These are phyloP conservation scores for Kodamaea arcana DNA, from an alignment of 1,139 yeast species.

Conservation along the genomic window DNA sequence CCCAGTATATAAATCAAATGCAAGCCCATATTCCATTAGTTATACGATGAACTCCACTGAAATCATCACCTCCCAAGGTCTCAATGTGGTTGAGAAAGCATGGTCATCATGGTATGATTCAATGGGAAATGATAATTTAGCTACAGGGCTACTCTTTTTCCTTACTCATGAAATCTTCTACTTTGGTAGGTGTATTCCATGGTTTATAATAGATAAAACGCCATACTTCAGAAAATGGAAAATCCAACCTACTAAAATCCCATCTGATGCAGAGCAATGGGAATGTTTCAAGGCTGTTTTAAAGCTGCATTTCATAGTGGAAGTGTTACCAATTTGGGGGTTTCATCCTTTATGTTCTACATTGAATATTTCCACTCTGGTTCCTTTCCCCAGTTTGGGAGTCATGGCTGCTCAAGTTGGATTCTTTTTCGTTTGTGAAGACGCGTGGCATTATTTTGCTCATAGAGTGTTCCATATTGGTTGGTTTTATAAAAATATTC, in stretches of 20 bases:
- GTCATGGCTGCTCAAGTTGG: conserved; percentile 62
- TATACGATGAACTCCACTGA: not conserved
- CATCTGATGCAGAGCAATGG: conserved; percentile 80
- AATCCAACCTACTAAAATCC: conserved; percentile 76
- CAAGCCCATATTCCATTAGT: not conserved
- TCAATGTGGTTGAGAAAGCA: conserved; percentile 48
- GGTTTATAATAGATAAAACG: conserved; percentile 73
- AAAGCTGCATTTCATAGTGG: conserved; percentile 81
- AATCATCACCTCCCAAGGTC: conserved; percentile 1
- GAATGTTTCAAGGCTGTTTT: conserved; percentile 83
- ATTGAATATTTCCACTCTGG: conserved; percentile 69
- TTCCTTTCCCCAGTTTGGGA: conserved; percentile 72
- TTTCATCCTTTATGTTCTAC: conserved; percentile 85
- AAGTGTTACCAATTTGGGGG: conserved; percentile 93
- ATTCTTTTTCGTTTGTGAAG: conserved; percentile 79
- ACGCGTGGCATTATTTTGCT: conserved; percentile 94
- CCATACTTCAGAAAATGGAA: conserved; percentile 76
- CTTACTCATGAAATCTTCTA: conserved; percentile 73
- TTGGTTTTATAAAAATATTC: conserved; percentile 81
- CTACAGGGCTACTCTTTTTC: conserved; percentile 79
- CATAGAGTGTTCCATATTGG: conserved; percentile 88
- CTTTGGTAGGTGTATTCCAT: conserved; percentile 80
- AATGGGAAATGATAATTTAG: conserved; percentile 71
- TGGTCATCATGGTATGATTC: conserved; percentile 82
- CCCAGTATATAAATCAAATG: not conserved